Evolutionary conservation across 352 stramenopile species (phyloP), one percentile per base, ranked within the genome.

Genomic region (Phytophthora boehmeriae): DNA sequence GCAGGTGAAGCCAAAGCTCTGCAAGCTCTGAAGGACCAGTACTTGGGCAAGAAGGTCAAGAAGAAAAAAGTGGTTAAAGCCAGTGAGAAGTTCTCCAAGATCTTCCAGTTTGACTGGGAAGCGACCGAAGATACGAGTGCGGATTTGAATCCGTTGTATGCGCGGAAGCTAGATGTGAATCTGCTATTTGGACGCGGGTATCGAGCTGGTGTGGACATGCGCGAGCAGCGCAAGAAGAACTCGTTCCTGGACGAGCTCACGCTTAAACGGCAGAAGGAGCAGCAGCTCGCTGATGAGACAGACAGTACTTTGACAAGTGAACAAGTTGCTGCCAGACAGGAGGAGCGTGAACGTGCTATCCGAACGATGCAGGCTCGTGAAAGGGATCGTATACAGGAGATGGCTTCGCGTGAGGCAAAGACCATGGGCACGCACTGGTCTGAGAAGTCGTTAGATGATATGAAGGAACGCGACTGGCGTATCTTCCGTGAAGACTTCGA

Each of bases 401-500:
- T 94, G 59, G 88, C 70, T 30, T 75, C 56, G 1, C 85, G 63
- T 14, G 82, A 93, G 49, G 84, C 83, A 2, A 75, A 93, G 58
- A 84, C 81, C 1, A 92, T 86, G 70, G 84, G 84, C 28, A 84
- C 73, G 22, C 95, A 98, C 66, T 98, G 97, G 88, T 96, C 82
- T 16, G 96, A 98, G 50, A 99, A 99, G 79, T 65, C 78, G 36
- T 69, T 99, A 23, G 71, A 73, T 19, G 88, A 97, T 8, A 99
- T 99, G 97, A 98, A 92, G 28, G 75, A 93, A 38, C 90, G 98
- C 17, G 98, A 99, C 86, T 99, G 98, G 98, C 88, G 97, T 58
- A 99, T 99, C 66, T 98, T 99, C 69, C 88, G 97, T 20, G 98
- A 99, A 74, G 98, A 99, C 75, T 99, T 98, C 69, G 97, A 99